Conservation (phyloP, 1,284 basidiomycete genomes). For the Exobasidium cylindrosporum region DNA sequence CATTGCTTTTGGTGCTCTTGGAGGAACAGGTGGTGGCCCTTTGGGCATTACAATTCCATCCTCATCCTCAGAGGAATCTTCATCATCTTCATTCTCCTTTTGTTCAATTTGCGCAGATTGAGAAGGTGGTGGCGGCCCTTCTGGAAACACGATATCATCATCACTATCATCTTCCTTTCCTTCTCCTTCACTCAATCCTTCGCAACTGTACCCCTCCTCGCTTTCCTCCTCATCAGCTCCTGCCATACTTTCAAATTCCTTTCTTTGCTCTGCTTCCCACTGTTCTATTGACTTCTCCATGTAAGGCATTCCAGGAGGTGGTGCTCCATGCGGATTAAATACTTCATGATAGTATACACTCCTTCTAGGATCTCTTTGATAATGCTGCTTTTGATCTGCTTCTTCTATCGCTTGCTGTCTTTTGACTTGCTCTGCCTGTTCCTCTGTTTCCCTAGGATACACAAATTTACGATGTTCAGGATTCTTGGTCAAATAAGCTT, state of each 20-base stretch:
- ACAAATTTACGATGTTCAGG: slow-evolving; percentile 23
- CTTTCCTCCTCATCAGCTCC: slow-evolving; percentile 12
- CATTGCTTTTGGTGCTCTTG: slow-evolving; percentile 10
- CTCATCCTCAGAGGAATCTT: slow-evolving; percentile 35
- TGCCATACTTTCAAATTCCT: slow-evolving; percentile 6
- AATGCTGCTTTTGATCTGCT: slow-evolving; percentile 74
- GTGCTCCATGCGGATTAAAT: slow-evolving; percentile 91
- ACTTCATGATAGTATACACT: slow-evolving; percentile 89
- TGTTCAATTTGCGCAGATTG: neutral
- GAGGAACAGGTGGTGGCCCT: slow-evolving; percentile 25
- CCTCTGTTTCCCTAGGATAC: slow-evolving; percentile 56
- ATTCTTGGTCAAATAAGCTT: slow-evolving; percentile 21
- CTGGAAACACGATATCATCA: slow-evolving; percentile 22
- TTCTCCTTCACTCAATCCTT: slow-evolving; percentile 15
- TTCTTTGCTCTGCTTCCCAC: slow-evolving; percentile 6
- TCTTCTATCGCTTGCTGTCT: slow-evolving; percentile 50
- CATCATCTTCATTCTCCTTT: slow-evolving; percentile 32
- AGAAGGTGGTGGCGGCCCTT: slow-evolving; percentile 23
- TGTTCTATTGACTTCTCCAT: slow-evolving; percentile 61
- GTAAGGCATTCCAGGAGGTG: slow-evolving; percentile 94
- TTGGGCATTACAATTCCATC: slow-evolving; percentile 49
- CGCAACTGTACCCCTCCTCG: slow-evolving; percentile 16
- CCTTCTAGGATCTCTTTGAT: slow-evolving; percentile 53
- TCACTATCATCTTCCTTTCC: slow-evolving; percentile 16
- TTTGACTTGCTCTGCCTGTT: slow-evolving; percentile 13